Conservation (phyloP, 2,329 filamentous ascomycete genomes). For the Pseudogymnoascus pannorum region DNA sequence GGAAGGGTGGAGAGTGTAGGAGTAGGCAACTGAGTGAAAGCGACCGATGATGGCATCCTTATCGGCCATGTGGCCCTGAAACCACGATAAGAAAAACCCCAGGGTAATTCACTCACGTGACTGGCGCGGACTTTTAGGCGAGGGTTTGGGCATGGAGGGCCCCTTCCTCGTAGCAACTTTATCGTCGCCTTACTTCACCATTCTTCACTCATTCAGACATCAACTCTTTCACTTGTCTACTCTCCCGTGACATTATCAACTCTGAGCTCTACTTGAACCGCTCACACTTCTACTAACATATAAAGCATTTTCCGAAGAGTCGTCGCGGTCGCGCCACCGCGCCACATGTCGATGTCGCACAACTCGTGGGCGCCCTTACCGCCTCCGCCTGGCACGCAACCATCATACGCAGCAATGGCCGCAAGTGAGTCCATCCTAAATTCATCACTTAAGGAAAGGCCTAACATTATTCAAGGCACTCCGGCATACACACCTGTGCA, state of each 20-base stretch:
- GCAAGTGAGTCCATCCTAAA: conserved; percentile 22
- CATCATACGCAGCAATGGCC: conserved; percentile 22
- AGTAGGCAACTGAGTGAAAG: neutral
- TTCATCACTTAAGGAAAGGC: conserved; percentile 10
- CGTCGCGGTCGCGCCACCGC: conserved; percentile 1
- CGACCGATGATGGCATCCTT: conserved; percentile 9
- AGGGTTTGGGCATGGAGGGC: conserved; percentile 1
- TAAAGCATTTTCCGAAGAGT: neutral
- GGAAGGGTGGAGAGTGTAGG: neutral
- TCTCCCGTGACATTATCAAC: neutral
- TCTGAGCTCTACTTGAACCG: conserved; percentile 5
- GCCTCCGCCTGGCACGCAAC: conserved; percentile 35
- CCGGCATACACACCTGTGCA: conserved; percentile 38
- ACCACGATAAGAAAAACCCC: neutral
- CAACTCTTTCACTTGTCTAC: neutral
- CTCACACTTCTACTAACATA: conserved; percentile 5
- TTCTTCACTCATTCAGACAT: conserved; percentile 1
- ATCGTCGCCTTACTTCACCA: neutral
- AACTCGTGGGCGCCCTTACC: conserved; percentile 26
- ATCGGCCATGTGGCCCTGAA: neutral
- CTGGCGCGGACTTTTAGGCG: neutral
- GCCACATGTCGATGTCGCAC: conserved; percentile 5
- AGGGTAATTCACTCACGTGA: neutral
- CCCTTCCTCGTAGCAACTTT: neutral
- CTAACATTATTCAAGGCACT: conserved; percentile 31